A percentile compares a stretch with the other conserved stretches of the same genome.
Conservation (phyloP, 179 eudicot species). For the Vitellaria paradoxa region DNA sequence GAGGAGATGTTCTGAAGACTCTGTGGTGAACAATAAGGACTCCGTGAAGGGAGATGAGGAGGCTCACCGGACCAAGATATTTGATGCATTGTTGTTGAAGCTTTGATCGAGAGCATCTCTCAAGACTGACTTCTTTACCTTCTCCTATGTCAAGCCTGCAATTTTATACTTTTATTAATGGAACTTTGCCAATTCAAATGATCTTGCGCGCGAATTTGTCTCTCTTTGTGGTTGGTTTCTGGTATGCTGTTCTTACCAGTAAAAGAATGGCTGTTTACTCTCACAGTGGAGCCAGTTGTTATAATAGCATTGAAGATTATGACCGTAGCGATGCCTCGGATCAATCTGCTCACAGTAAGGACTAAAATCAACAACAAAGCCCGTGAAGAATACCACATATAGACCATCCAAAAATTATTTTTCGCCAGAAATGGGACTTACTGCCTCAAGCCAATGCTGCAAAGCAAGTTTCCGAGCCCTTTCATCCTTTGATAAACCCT, state of each 20-base stretch:
- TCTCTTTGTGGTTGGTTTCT: background rate
- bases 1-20: no score
- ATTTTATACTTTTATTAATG: background rate
- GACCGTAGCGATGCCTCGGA: conserved; percentile 93
- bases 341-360: conserved; percentile 59
- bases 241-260: conserved; percentile 50
- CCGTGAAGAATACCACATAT: background rate
- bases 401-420: background rate
- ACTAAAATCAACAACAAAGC: background rate
- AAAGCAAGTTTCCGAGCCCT: conserved; percentile 87
- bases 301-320: conserved; percentile 81
- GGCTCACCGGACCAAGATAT: conserved; percentile 56
- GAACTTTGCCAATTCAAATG: background rate
- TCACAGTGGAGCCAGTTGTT: conserved; percentile 70
- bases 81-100: conserved; percentile 46
- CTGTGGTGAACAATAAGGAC: background rate
- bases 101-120: conserved; percentile 58
- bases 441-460: conserved; percentile 97
- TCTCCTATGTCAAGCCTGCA: conserved; percentile 33
- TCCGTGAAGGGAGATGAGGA: conserved; percentile 8
- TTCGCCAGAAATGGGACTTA: conserved; percentile 31
- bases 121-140: conserved; percentile 61
- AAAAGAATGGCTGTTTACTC: conserved; percentile 89
- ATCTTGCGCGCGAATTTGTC: background rate
- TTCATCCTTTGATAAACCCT: conserved; percentile 78